Evolutionary conservation across 1,284 basidiomycete species (phyloP).

Genomic region (Cryptococcus depauperatus): DNA sequence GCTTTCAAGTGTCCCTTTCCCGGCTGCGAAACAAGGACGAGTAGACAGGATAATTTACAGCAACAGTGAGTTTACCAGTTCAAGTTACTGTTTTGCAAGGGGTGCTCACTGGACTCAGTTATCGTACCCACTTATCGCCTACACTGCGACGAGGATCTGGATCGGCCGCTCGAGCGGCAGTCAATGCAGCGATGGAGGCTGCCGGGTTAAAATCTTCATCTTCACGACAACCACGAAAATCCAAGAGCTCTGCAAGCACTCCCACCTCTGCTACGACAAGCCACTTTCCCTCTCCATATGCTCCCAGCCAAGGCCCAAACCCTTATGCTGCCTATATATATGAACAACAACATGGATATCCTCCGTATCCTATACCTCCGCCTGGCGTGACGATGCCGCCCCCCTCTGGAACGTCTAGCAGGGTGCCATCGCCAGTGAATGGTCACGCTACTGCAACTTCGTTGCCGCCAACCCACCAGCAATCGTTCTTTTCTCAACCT

Average conservation of each 20-base stretch:
- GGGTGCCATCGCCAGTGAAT: slow-evolving; percentile 40
- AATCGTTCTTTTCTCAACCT: slow-evolving; percentile 25
- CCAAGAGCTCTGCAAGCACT: slow-evolving; percentile 35
- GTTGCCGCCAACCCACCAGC: slow-evolving; percentile 29
- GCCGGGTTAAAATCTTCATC: slow-evolving; percentile 39
- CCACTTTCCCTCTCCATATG: slow-evolving; percentile 38
- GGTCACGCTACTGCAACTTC: slow-evolving; percentile 31
- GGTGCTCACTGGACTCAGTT: slow-evolving; percentile 15
- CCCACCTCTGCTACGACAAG: slow-evolving; percentile 35
- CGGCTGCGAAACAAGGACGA: slow-evolving; percentile 41
- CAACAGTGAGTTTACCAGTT: slow-evolving; percentile 31
- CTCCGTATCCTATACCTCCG: slow-evolving; percentile 26
- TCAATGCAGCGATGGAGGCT: slow-evolving; percentile 42
- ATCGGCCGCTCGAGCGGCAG: slow-evolving; percentile 37
- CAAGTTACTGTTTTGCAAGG: not conserved
- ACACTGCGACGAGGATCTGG: slow-evolving; percentile 40
- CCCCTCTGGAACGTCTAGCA: slow-evolving; percentile 32
- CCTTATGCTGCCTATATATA: slow-evolving; percentile 41
- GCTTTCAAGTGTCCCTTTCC: slow-evolving; percentile 44
- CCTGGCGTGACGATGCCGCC: slow-evolving; percentile 27
- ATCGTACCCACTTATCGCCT: slow-evolving; percentile 41
- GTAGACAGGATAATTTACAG: slow-evolving; percentile 42
- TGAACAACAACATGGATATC: slow-evolving; percentile 27
- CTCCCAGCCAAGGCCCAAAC: slow-evolving; percentile 25
- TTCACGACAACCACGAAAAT: slow-evolving; percentile 36